Conservation (phyloP, 371 early-diverging fungal species). For the Entomophthora muscae region DNA sequence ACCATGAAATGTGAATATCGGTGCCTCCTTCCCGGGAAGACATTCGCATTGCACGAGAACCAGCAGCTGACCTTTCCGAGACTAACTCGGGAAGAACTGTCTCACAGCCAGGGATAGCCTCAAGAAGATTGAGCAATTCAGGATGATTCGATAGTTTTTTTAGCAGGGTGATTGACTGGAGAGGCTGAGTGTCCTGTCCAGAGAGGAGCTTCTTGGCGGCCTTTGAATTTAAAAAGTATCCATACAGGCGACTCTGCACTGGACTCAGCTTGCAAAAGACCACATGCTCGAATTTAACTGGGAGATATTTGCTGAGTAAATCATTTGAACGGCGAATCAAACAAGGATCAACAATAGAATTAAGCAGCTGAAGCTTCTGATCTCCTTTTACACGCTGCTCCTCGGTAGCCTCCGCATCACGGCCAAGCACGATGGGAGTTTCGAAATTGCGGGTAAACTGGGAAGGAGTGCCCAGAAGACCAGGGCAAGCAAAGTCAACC, state of each 20-base stretch:
- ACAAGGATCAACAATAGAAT: slow-evolving; percentile 71
- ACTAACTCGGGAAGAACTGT: slow-evolving; percentile 22
- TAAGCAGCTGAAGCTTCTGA: slow-evolving; percentile 65
- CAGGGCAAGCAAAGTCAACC: slow-evolving; percentile 87
- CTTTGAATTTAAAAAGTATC: slow-evolving; percentile 53
- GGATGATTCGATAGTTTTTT: slow-evolving; percentile 95
- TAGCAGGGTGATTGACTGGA: slow-evolving; percentile 76
- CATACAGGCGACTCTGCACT: slow-evolving; percentile 65
- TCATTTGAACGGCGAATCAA: slow-evolving; percentile 93
- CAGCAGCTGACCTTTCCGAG: not conserved
- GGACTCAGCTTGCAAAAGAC: slow-evolving; percentile 77
- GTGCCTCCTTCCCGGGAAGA: slow-evolving; percentile 13
- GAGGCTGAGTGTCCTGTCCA: slow-evolving; percentile 39
- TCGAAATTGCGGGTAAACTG: slow-evolving; percentile 89
- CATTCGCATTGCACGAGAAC: slow-evolving; percentile 5
- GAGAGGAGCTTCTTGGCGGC: slow-evolving; percentile 50
- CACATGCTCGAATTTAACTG: slow-evolving; percentile 89
- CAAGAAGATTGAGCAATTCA: slow-evolving; percentile 46
- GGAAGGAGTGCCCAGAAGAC: slow-evolving; percentile 74
- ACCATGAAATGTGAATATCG: slow-evolving; percentile 45
- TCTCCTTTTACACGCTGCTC: slow-evolving; percentile 66
- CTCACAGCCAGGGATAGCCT: slow-evolving; percentile 48
- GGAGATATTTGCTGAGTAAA: slow-evolving; percentile 85
- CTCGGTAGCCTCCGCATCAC: slow-evolving; percentile 79
- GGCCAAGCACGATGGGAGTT: slow-evolving; percentile 79